Base-by-base conservation (phyloP, 116 monocot genomes). In the Iris pallida region DNA sequence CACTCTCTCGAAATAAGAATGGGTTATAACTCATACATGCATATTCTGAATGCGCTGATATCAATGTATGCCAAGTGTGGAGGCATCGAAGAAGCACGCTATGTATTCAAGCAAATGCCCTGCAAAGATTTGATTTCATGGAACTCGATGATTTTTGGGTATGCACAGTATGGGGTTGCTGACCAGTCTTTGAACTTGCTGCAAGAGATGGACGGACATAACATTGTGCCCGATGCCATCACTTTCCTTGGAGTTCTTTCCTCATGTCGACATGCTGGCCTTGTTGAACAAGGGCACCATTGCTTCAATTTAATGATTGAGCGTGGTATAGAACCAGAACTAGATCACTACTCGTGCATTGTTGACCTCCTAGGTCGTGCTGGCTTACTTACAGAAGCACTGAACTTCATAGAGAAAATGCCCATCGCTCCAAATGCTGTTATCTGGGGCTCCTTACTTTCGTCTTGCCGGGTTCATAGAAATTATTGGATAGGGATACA, bases 341-440 rank as follows among this genome's bases (percentile, higher is more conserved):
- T 86, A 13, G 92, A 85, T 47, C 92, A 92, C 20, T 92, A 86
- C 44, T 75, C 85, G 5, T 92, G 88, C 78, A 79, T 92, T 8
- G 73, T 81, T 47, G 92, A 92, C 68, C 88, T 92, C 60, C 72
- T 92, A 6, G 92, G 81, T 14, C 80, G 85, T 59, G 82, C 83
- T 12, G 92, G 92, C 7, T 72, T 78, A 68, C 55, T 92, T 47
- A 63, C 75, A 54, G 79, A 85, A 58, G 92, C 92, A 48, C 67
- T 83, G 17, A 68, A 65, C 17, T 79, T 92, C 59, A 83, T 92
- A 14, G 6, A 72, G 17, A 75, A 57, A 64, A 88, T 92, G 92
- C 81, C 88, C 5, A 72, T 88, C 30, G 52, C 63, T 52, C 83
- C 88, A 52, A 81, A 86, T 75, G 82, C 71, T 53, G 77, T 88